Percentiles rank a stretch among this genome's conserved stretches.
Evolutionary conservation across 768 basidiomycete genomes (phyloP).

Genomic region (Cyclocybe cylindracea): DNA sequence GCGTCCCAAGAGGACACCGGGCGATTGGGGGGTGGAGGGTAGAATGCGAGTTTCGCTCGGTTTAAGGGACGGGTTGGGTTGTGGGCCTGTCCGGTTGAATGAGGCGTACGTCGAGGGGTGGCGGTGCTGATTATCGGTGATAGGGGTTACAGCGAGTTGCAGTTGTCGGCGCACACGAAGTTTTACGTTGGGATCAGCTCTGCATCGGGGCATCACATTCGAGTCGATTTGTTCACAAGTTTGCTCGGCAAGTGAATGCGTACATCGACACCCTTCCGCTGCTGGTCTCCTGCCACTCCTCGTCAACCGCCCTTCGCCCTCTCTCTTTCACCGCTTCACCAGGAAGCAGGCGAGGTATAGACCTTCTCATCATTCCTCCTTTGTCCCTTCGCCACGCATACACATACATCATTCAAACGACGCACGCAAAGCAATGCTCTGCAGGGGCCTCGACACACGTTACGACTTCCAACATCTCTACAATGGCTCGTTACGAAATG

Average conservation of each 20-base stretch:
- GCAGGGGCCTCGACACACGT: slow-evolving; percentile 15
- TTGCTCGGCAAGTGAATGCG: slow-evolving; percentile 8
- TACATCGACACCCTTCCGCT: slow-evolving; percentile 15
- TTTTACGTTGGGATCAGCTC: slow-evolving; percentile 23
- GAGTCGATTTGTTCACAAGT: slow-evolving; percentile 26
- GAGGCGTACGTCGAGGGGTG: slow-evolving; percentile 13
- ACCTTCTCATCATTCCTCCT: slow-evolving; percentile 3
- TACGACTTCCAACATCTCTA: slow-evolving; percentile 20
- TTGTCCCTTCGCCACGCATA: slow-evolving; percentile 15
- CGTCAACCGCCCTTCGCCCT: slow-evolving; percentile 16
- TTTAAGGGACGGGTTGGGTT: slow-evolving; percentile 30
- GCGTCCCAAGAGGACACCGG: slow-evolving; percentile 46
- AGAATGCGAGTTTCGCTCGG: slow-evolving; percentile 42
- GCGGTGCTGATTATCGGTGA: slow-evolving; percentile 12
- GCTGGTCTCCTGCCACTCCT: slow-evolving; percentile 12
- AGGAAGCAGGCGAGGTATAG: slow-evolving; percentile 10
- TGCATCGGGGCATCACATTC: slow-evolving; percentile 28
- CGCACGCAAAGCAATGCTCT: slow-evolving; percentile 13
- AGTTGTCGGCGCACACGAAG: slow-evolving; percentile 20
- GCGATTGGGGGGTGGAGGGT: slow-evolving; percentile 51
- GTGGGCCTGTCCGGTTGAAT: slow-evolving; percentile 18
- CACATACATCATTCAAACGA: slow-evolving; percentile 7
- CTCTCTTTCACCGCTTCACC: slow-evolving; percentile 13
- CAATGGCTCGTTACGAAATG: slow-evolving; percentile 20
- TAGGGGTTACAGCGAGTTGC: slow-evolving; percentile 17